Evolutionary conservation across 2,329 filamentous ascomycete species (phyloP).

Genomic region (Fusarium haematococcum): DNA sequence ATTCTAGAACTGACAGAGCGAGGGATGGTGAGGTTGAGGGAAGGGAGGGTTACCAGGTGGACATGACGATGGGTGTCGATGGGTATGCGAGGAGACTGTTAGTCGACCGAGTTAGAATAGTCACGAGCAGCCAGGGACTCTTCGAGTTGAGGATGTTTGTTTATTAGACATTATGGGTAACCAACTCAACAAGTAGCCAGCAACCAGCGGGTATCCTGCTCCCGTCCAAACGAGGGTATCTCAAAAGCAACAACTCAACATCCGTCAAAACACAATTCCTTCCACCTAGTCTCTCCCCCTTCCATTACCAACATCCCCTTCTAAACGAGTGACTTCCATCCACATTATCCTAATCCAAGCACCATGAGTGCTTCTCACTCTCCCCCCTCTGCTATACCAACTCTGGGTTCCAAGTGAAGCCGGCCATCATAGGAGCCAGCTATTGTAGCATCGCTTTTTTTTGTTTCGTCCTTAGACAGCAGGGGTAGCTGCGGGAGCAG

Average conservation of each 20-base stretch:
- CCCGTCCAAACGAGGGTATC: slow-evolving; percentile 41
- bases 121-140: neutral
- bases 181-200: neutral
- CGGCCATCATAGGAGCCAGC: neutral
- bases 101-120: neutral
- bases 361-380: neutral
- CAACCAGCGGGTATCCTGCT: slow-evolving; percentile 29
- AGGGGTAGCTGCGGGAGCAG: slow-evolving; percentile 21
- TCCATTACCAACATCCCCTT: neutral
- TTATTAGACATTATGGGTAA: slow-evolving; percentile 32
- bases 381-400: neutral
- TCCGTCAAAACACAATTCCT: neutral
- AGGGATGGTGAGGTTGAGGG: neutral
- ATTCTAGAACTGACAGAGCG: neutral
- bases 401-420: neutral
- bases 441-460: neutral
- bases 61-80: neutral
- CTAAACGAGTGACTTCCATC: neutral
- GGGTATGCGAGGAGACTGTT: neutral
- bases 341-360: neutral
- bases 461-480: slow-evolving; percentile 16
- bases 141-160: neutral
- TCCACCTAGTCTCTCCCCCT: neutral
- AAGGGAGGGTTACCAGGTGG: neutral
- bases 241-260: slow-evolving; percentile 2